phyloP scores from a whole-genome alignment of 805 yeast genomes.

The Candida bentonensis region DNA sequence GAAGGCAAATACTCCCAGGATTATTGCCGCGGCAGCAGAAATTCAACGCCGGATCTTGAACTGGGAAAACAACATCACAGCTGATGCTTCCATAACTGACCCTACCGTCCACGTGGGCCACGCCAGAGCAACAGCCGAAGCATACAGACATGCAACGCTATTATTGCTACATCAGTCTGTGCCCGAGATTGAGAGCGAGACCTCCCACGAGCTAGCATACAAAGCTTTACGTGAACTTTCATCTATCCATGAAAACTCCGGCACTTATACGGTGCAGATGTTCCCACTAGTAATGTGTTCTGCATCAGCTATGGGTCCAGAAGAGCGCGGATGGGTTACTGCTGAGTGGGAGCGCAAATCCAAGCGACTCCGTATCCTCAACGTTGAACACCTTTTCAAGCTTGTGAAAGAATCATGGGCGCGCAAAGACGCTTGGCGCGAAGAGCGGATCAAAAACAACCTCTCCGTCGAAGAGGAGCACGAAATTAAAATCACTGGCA shows the following conservation, averaged over 20 bases:
- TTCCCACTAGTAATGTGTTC: slow-evolving; percentile 52
- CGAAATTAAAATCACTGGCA: slow-evolving; percentile 23
- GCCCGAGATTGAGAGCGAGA: slow-evolving; percentile 46
- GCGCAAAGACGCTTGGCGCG: slow-evolving; percentile 34
- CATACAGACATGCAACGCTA: slow-evolving; percentile 46
- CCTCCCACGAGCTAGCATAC: slow-evolving; percentile 44
- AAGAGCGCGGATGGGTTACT: slow-evolving; percentile 49
- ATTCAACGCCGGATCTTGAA: slow-evolving; percentile 36
- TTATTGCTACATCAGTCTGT: slow-evolving; percentile 55
- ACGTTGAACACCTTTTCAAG: slow-evolving; percentile 49
- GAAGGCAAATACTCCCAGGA: slow-evolving; percentile 29
- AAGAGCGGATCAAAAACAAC: not conserved
- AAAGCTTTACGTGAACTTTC: slow-evolving; percentile 46
- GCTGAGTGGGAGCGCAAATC: slow-evolving; percentile 42
- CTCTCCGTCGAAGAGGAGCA: not conserved
- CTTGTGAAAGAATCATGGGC: slow-evolving; percentile 63
- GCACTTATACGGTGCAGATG: slow-evolving; percentile 44
- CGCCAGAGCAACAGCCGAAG: slow-evolving; percentile 56
- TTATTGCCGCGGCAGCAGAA: slow-evolving; percentile 41
- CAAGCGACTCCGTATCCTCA: slow-evolving; percentile 48
- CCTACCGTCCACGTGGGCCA: slow-evolving; percentile 42
- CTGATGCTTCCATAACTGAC: slow-evolving; percentile 25
- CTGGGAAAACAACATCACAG: slow-evolving; percentile 41
- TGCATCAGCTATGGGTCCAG: slow-evolving; percentile 43
- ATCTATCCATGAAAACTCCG: slow-evolving; percentile 44